These are phyloP conservation scores for Termitomyces sp. DNA, from an alignment of 768 basidiomycete species.

Conservation along the genomic window DNA sequence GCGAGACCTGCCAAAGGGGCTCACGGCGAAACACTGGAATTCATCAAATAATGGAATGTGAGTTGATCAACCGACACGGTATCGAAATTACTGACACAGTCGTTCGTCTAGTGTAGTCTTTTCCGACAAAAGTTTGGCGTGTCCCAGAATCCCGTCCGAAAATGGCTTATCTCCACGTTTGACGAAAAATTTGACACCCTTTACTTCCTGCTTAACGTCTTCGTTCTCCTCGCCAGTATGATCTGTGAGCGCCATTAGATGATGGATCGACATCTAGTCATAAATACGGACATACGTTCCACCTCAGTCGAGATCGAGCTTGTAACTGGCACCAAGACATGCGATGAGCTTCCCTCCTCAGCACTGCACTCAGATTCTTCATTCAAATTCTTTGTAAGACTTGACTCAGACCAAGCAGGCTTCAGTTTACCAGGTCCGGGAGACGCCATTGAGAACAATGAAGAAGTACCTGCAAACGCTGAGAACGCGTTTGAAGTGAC, in stretches of 20 bases:
- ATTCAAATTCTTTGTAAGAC: not conserved
- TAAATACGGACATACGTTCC: conserved; percentile 10
- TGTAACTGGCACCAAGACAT: conserved; percentile 12
- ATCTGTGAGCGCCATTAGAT: conserved; percentile 19
- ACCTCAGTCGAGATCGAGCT: conserved; percentile 7
- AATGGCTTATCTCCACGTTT: conserved; percentile 54
- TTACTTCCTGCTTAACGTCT: conserved; percentile 47
- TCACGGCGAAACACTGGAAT: conserved; percentile 62
- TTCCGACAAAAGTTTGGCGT: conserved; percentile 51
- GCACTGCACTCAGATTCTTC: not conserved
- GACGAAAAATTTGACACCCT: conserved; percentile 53
- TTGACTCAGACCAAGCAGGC: conserved; percentile 15
- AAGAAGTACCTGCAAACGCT: conserved; percentile 28
- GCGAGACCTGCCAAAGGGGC: conserved; percentile 62
- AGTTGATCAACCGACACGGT: not conserved
- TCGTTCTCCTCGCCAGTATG: conserved; percentile 67
- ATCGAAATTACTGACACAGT: conserved; percentile 30
- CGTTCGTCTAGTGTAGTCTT: conserved; percentile 36
- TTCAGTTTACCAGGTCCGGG: conserved; percentile 5
- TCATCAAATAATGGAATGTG: not conserved
- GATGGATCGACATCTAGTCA: not conserved
- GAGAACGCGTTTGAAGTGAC: conserved; percentile 28
- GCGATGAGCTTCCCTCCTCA: not conserved
- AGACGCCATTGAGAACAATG: conserved; percentile 25
- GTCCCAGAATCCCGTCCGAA: conserved; percentile 53